Evolutionary conservation across 495 filamentous ascomycete species (phyloP).

Genomic region (Penicillium cataractarum): DNA sequence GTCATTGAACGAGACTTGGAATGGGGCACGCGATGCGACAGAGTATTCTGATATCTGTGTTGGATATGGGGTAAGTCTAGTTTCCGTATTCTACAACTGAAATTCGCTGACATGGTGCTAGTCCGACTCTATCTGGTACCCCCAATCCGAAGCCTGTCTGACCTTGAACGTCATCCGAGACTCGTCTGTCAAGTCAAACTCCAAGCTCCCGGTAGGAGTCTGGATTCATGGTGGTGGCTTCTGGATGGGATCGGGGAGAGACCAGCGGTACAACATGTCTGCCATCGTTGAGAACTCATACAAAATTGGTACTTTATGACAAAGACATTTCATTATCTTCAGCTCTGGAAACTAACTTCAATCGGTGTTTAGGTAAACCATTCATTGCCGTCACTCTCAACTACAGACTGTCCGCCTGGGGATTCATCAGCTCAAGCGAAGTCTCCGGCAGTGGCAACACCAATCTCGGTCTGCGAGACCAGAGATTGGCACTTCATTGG

Average conservation of each 20-base stretch:
- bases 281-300: conserved; percentile 55
- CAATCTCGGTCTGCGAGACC: conserved; percentile 62
- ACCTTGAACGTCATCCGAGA: conserved; percentile 58
- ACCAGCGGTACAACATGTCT: conserved; percentile 58
- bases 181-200: conserved; percentile 34
- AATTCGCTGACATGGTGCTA: not conserved
- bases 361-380: conserved; percentile 41
- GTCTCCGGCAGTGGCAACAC: conserved; percentile 46
- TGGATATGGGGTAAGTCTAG: conserved; percentile 42
- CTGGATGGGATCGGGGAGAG: conserved; percentile 48
- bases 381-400: conserved; percentile 65
- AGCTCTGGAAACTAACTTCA: not conserved
- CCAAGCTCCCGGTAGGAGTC: conserved; percentile 50
- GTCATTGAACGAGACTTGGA: conserved; percentile 48
- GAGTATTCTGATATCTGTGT: conserved; percentile 56
- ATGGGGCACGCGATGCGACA: conserved; percentile 42
- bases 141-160: conserved; percentile 56
- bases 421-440: conserved; percentile 49
- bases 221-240: conserved; percentile 68
- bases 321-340: not conserved
- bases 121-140: conserved; percentile 51
- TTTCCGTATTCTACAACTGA: conserved; percentile 1
- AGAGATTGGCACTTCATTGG: conserved; percentile 65
- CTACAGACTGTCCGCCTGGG: conserved; percentile 60
- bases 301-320: conserved; percentile 39